Evolutionary conservation across 2,329 filamentous ascomycete species (phyloP).

Genomic region (Aschersonia sp.): DNA sequence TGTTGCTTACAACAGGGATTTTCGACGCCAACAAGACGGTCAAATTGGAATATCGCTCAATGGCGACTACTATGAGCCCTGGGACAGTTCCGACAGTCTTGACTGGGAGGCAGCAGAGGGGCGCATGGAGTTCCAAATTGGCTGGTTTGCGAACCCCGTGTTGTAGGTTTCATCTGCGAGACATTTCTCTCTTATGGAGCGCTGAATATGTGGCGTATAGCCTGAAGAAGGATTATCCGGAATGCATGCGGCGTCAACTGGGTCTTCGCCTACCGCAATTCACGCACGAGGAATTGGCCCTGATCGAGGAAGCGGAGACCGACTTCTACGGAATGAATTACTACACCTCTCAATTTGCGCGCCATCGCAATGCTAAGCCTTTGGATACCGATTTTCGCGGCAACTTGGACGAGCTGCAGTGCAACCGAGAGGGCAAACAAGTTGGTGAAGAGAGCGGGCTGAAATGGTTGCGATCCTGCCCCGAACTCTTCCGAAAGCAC

Average conservation of each 20-base stretch:
- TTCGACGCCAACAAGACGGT: conserved; percentile 13
- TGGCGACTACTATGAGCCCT: conserved; percentile 23
- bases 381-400: conserved; percentile 16
- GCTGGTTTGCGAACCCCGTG: conserved; percentile 24
- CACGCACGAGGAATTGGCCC: conserved; percentile 11
- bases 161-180: conserved; percentile 12
- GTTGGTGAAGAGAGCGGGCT: conserved; percentile 18
- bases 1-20: conserved; percentile 17
- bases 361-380: conserved; percentile 11
- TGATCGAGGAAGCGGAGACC: conserved; percentile 11
- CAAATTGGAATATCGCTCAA: conserved; percentile 20
- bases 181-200: not conserved
- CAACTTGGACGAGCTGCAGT: conserved; percentile 17
- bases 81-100: conserved; percentile 10
- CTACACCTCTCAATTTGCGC: conserved; percentile 22
- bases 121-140: conserved; percentile 22
- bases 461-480: conserved; percentile 18
- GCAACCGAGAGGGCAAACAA: conserved; percentile 13
- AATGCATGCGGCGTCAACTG: conserved; percentile 20
- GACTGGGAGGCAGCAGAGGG: conserved; percentile 18
- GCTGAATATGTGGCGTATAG: conserved; percentile 1
- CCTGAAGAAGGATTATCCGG: conserved; percentile 17
- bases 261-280: conserved; percentile 16
- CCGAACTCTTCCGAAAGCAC: conserved; percentile 14
- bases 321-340: conserved; percentile 27